These are phyloP conservation scores for Rubus idaeus DNA, from an alignment of 306 rosid species.

Conservation along the genomic window DNA sequence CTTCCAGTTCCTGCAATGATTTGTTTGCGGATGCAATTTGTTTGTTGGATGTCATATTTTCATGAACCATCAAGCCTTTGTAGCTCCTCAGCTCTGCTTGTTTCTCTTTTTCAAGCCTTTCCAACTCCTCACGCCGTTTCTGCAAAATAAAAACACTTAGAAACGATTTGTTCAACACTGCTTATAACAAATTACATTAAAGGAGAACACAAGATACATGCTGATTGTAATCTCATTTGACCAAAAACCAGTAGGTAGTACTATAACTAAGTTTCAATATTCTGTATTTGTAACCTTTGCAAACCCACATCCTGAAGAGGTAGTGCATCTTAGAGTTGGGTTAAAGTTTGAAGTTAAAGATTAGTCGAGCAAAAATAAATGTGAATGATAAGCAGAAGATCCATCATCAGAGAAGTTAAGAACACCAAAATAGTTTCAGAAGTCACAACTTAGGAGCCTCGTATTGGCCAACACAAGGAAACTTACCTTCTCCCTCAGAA, in stretches of 20 bases:
- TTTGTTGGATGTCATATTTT: conserved; percentile 93
- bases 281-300: not conserved
- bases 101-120: conserved; percentile 83
- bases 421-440: not conserved
- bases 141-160: conserved; percentile 25
- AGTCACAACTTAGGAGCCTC: not conserved
- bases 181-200: not conserved
- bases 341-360: not conserved
- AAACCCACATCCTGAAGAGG: not conserved
- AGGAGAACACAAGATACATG: not conserved
- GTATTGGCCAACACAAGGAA: not conserved
- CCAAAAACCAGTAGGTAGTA: not conserved
- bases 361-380: not conserved
- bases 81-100: conserved; percentile 90
- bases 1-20: conserved; percentile 93
- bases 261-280: not conserved
- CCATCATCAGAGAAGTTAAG: not conserved
- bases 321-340: not conserved
- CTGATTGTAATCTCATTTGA: not conserved
- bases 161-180: not conserved
- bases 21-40: conserved; percentile 73
- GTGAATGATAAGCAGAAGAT: not conserved
- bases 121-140: conserved; percentile 94
- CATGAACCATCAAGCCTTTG: conserved; percentile 92
- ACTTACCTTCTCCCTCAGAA: conserved; percentile 81